phyloP scores from a whole-genome alignment of 176 grass and related monocot species.

The Avena atlantica region DNA sequence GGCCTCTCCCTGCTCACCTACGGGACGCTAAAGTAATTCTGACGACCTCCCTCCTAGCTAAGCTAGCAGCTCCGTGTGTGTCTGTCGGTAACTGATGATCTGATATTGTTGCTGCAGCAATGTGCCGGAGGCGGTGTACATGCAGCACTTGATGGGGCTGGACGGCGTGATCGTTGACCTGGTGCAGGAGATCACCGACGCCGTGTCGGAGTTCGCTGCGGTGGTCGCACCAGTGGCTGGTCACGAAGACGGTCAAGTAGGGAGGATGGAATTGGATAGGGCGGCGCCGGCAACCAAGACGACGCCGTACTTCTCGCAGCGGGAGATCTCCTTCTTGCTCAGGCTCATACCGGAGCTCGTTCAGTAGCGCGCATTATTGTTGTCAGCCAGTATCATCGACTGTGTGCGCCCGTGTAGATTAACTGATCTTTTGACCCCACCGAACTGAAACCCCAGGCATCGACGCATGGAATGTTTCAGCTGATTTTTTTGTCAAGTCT shows the following conservation, averaged over 20 bases:
- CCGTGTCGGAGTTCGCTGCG: conserved; percentile 49
- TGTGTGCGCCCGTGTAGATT: not conserved
- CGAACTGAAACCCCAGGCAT: not conserved
- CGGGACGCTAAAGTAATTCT: conserved; percentile 71
- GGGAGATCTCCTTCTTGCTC: conserved; percentile 67
- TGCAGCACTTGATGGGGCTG: conserved; percentile 82
- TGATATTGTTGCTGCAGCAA: conserved; percentile 52
- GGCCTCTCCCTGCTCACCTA: conserved; percentile 70
- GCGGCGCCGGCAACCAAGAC: not conserved
- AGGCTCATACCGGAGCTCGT: conserved; percentile 80
- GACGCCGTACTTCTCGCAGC: conserved; percentile 60
- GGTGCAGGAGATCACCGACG: conserved; percentile 69
- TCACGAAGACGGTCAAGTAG: not conserved
- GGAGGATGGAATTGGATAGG: not conserved
- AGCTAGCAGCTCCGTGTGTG: no score
- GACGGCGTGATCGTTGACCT: conserved; percentile 85
- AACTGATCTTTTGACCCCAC: not conserved
- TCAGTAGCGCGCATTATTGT: conserved; percentile 23
- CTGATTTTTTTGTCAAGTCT: no score
- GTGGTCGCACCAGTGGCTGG: not conserved
- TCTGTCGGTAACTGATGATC: not conserved
- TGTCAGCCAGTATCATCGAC: not conserved
- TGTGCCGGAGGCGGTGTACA: conserved; percentile 78
- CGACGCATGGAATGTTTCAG: no score
- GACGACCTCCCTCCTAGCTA: no score